Conservation (phyloP, 352 stramenopile genomes). For the Phytophthora tentaculata region DNA sequence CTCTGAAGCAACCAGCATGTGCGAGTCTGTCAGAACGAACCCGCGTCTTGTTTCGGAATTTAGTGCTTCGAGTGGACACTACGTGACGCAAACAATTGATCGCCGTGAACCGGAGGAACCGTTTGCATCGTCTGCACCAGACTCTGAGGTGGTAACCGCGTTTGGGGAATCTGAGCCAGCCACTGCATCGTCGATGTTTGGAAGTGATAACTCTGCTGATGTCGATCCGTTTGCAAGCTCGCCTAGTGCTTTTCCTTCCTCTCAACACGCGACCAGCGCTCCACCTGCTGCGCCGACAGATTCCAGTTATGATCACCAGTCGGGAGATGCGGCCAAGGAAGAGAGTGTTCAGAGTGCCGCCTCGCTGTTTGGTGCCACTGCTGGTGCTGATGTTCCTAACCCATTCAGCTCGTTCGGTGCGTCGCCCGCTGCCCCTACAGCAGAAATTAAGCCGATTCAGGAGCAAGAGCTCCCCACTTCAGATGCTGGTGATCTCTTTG, state of each 20-base stretch:
- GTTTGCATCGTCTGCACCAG: slow-evolving; percentile 37
- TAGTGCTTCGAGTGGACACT: slow-evolving; percentile 39
- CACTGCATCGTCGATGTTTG: slow-evolving; percentile 29
- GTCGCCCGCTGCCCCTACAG: slow-evolving; percentile 6
- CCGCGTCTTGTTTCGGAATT: slow-evolving; percentile 46
- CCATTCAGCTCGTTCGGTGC: slow-evolving; percentile 59
- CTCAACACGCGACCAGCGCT: slow-evolving; percentile 18
- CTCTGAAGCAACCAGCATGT: slow-evolving; percentile 62
- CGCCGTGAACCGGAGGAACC: slow-evolving; percentile 21
- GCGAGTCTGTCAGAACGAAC: slow-evolving; percentile 50
- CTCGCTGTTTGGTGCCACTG: slow-evolving; percentile 69
- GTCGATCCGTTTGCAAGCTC: slow-evolving; percentile 56
- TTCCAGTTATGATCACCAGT: slow-evolving; percentile 21
- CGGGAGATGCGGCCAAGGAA: slow-evolving; percentile 12
- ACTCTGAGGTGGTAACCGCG: slow-evolving; percentile 21
- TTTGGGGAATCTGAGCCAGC: slow-evolving; percentile 27
- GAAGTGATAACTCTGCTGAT: slow-evolving; percentile 31
- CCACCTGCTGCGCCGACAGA: slow-evolving; percentile 11
- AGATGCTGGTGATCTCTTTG: slow-evolving; percentile 69
- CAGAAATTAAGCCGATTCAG: slow-evolving; percentile 14
- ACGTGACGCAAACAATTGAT: slow-evolving; percentile 41
- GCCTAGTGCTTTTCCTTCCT: slow-evolving; percentile 32
- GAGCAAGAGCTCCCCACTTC: slow-evolving; percentile 63
- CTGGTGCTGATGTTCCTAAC: slow-evolving; percentile 50
- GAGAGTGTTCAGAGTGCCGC: slow-evolving; percentile 49